Conservation (phyloP, 2,329 filamentous ascomycete genomes). For the Fusarium nematophilum region DNA sequence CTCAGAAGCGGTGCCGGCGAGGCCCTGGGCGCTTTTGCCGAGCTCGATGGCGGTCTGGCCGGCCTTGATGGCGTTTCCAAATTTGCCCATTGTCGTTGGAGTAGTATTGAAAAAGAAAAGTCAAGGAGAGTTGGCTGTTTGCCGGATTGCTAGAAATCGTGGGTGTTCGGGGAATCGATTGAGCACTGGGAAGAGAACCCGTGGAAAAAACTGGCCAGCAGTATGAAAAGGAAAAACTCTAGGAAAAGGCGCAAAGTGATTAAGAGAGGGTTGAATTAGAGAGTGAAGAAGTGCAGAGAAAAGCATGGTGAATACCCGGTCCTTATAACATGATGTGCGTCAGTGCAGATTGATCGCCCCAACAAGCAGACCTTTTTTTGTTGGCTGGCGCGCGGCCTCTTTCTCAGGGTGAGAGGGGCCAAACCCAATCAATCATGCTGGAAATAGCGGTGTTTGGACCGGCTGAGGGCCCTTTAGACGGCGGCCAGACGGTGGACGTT, state of each 20-base stretch:
- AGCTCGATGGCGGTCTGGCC: constrained; percentile 50
- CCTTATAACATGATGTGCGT: no score
- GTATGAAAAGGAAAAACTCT: constrained; percentile 10
- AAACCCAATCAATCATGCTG: no score
- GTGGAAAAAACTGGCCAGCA: constrained; percentile 30
- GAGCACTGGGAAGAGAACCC: neutral
- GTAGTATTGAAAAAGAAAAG: neutral
- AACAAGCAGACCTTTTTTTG: neutral
- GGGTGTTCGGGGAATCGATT: neutral
- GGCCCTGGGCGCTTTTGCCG: constrained; percentile 43
- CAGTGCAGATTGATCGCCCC: no score
- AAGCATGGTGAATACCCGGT: no score
- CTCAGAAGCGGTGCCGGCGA: constrained; percentile 44
- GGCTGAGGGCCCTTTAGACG: no score
- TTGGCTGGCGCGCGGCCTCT: neutral
- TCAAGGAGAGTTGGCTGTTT: neutral
- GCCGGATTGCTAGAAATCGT: neutral
- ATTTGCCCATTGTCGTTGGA: constrained; percentile 45
- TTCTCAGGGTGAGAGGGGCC: no score
- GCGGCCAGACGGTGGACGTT: no score
- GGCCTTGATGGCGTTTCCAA: constrained; percentile 47
- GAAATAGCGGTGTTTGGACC: no score
- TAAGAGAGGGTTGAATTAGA: constrained; percentile 8
- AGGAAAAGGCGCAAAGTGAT: constrained; percentile 4
- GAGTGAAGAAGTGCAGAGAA: no score